A percentile compares a stretch with the other conserved stretches of the same genome.
Conservation (phyloP, 2,329 filamentous ascomycete genomes). For the Aspergillus sp. region DNA sequence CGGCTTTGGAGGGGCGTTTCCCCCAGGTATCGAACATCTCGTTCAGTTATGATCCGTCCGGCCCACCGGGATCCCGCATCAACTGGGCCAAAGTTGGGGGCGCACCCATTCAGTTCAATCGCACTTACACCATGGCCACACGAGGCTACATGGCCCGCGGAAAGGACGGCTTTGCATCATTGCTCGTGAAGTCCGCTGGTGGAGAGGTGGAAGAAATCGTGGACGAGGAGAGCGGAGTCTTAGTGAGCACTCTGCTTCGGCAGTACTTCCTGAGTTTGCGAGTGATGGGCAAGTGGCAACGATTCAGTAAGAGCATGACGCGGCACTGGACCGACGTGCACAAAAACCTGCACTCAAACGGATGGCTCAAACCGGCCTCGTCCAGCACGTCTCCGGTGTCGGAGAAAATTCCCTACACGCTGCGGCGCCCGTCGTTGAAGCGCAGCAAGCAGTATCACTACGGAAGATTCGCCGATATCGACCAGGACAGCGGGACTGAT, state of each 20-base stretch:
- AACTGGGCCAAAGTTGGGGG: constrained; percentile 61
- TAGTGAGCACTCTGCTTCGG: constrained; percentile 81
- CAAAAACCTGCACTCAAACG: constrained; percentile 55
- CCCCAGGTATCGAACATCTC: constrained; percentile 82
- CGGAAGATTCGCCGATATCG: constrained; percentile 28
- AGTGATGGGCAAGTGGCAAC: constrained; percentile 75
- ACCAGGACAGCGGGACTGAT: constrained; percentile 39
- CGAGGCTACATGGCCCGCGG: constrained; percentile 86
- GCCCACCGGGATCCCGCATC: constrained; percentile 62
- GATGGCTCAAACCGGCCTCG: constrained; percentile 49
- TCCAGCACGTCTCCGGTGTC: constrained; percentile 27
- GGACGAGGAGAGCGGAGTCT: constrained; percentile 79
- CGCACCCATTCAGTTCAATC: constrained; percentile 60
- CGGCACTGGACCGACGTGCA: constrained; percentile 68
- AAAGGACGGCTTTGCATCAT: constrained; percentile 77
- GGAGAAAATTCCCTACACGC: constrained; percentile 23
- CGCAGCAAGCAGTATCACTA: constrained; percentile 29
- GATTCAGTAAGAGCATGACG: constrained; percentile 63
- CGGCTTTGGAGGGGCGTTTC: constrained; percentile 80
- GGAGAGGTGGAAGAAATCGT: constrained; percentile 76
- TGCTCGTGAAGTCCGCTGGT: constrained; percentile 74
- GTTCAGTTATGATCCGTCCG: constrained; percentile 69
- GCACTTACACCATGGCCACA: constrained; percentile 72
- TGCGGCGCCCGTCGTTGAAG: constrained; percentile 19
- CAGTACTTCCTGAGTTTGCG: constrained; percentile 90